Percentiles rank a stretch among this genome's conserved stretches.
Conservation (phyloP, 2,329 filamentous ascomycete species). For the Epicoccum sorghinum region DNA sequence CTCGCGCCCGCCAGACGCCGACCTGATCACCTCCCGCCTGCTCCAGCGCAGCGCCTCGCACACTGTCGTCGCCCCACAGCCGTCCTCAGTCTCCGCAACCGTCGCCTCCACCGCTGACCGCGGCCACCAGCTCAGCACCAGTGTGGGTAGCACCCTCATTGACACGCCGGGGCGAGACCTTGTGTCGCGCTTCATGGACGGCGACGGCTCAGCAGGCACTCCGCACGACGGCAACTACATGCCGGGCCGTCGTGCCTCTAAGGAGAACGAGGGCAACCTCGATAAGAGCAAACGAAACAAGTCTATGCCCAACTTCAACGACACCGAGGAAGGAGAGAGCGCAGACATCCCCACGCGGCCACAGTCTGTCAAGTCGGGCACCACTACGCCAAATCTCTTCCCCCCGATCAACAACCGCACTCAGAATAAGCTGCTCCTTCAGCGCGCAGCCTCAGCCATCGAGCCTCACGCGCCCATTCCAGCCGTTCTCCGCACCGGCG, state of each 20-base stretch:
- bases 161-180: conserved; percentile 51
- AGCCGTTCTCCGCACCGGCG: conserved; percentile 46
- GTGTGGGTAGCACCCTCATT: conserved; percentile 47
- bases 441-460: conserved; percentile 74
- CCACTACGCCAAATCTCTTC: conserved; percentile 49
- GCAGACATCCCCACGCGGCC: conserved; percentile 36
- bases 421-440: conserved; percentile 77
- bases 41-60: conserved; percentile 69
- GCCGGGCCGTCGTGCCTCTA: conserved; percentile 33
- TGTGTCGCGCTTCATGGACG: conserved; percentile 55
- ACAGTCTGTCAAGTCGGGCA: conserved; percentile 42
- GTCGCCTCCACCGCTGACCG: conserved; percentile 56
- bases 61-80: conserved; percentile 64
- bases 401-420: conserved; percentile 62
- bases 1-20: conserved; percentile 59
- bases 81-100: conserved; percentile 65
- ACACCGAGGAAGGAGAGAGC: conserved; percentile 23
- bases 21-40: conserved; percentile 70
- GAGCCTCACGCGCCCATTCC: conserved; percentile 62
- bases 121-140: conserved; percentile 44
- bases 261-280: conserved; percentile 23
- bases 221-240: conserved; percentile 49
- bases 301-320: conserved; percentile 46
- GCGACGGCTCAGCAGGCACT: conserved; percentile 49
- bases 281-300: conserved; percentile 46